Evolutionary conservation across 129 eudicot genomes (phyloP).

Genomic region (carrot (Daucus carota)): DNA sequence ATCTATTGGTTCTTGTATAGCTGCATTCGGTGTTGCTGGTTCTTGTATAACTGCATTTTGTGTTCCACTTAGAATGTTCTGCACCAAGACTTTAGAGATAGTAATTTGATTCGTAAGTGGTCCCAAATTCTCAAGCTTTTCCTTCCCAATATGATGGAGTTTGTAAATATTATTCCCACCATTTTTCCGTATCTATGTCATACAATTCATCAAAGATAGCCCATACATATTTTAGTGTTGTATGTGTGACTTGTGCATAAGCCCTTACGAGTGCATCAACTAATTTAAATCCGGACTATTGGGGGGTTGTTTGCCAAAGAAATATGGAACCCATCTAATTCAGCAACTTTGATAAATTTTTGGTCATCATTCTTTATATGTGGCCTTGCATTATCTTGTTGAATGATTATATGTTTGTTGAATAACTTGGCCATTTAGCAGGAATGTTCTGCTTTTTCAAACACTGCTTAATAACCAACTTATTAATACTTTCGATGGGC

Average conservation of each 20-base stretch:
- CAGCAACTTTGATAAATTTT: no score
- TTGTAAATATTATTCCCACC: no score
- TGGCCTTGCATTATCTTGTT: not conserved
- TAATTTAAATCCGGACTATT: no score
- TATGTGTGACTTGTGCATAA: not conserved
- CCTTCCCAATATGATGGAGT: no score
- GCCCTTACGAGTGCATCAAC: not conserved
- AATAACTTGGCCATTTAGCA: not conserved
- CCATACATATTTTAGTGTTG: not conserved
- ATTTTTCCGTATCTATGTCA: not conserved
- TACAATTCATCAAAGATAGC: not conserved
- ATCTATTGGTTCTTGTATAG: no score
- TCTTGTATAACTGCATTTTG: no score
- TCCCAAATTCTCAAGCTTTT: not conserved
- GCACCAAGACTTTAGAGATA: not conserved
- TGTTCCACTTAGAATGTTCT: no score
- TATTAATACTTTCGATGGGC: not conserved
- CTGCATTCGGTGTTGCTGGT: no score
- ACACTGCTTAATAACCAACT: not conserved
- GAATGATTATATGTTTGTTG: not conserved
- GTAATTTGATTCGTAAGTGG: not conserved
- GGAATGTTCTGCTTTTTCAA: not conserved
- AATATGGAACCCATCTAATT: no score
- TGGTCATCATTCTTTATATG: no score
- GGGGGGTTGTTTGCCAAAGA: no score